Conservation (phyloP, 2,329 filamentous ascomycete genomes). For the Hypoxylon sp. region DNA sequence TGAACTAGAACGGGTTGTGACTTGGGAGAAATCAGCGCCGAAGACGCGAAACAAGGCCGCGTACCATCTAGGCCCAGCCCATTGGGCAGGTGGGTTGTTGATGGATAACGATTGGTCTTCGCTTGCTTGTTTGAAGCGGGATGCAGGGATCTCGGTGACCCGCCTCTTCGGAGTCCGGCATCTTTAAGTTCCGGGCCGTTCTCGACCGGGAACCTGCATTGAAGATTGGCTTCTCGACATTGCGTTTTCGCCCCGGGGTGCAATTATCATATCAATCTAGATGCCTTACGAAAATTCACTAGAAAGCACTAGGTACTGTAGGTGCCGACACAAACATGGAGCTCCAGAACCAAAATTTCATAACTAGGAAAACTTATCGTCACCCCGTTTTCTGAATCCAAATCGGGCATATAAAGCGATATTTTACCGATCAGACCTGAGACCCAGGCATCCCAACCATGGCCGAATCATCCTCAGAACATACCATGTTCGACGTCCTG, state of each 20-base stretch:
- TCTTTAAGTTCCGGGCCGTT: conserved; percentile 19
- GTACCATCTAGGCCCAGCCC: conserved; percentile 22
- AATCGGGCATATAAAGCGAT: not conserved
- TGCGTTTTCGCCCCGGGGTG: conserved; percentile 1
- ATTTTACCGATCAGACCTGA: not conserved
- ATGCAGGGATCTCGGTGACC: conserved; percentile 11
- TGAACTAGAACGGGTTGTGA: not conserved
- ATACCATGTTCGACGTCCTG: conserved; percentile 60
- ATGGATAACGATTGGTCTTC: conserved; percentile 31
- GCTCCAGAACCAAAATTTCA: not conserved
- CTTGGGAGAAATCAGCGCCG: conserved; percentile 6
- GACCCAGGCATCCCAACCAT: conserved; percentile 10
- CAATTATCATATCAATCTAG: conserved; percentile 12
- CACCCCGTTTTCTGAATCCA: not conserved
- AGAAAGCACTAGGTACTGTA: conserved; percentile 8
- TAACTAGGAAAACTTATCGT: not conserved
- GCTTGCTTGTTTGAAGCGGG: conserved; percentile 15
- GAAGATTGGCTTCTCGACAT: not conserved
- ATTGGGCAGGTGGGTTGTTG: conserved; percentile 33
- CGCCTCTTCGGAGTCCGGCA: conserved; percentile 25
- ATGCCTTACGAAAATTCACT: conserved; percentile 26
- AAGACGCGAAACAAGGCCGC: conserved; percentile 34
- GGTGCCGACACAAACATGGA: not conserved
- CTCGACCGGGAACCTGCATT: not conserved
- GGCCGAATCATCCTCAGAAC: conserved; percentile 23